Evolutionary conservation across 2,329 filamentous ascomycete species (phyloP).

Genomic region (Ceratocystiopsis sp.): DNA sequence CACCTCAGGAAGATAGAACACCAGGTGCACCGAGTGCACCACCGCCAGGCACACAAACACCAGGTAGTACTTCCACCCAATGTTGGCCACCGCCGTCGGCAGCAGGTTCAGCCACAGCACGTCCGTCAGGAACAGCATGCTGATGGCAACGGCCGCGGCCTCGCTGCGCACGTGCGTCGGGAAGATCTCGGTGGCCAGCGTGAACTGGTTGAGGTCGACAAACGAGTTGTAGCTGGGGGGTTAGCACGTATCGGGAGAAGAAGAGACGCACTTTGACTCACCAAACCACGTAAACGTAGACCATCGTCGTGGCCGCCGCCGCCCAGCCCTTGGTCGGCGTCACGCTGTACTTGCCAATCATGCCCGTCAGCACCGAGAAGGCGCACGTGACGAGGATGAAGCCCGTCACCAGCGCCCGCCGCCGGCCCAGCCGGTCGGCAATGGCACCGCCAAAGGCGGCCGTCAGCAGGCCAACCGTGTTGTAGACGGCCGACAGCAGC

Average conservation of each 20-base stretch:
- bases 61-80: slow-evolving; percentile 3
- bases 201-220: slow-evolving; percentile 4
- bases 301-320: not conserved
- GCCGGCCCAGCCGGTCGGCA: not conserved
- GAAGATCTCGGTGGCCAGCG: slow-evolving; percentile 3
- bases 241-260: too few species aligned
- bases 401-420: not conserved
- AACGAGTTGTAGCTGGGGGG: slow-evolving; percentile 1
- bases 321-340: slow-evolving; percentile 2
- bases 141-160: slow-evolving; percentile 1
- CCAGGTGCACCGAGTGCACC: not conserved
- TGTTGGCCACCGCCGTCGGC: not conserved
- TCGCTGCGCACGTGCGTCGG: slow-evolving; percentile 2
- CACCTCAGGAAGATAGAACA: not conserved
- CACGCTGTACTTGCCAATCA: slow-evolving; percentile 3
- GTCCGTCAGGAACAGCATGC: slow-evolving; percentile 1
- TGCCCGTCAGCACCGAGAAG: not conserved
- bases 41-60: slow-evolving; percentile 2
- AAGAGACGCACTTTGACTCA: not conserved
- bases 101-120: slow-evolving; percentile 1
- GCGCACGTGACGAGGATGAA: not conserved
- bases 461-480: not conserved
- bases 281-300: not conserved
- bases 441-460: not conserved
- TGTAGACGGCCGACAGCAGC: slow-evolving; percentile 1